A percentile compares a stretch with the other conserved stretches of the same genome.
These are phyloP conservation scores for Cyclanthera cordifolia DNA, from an alignment of 306 rosid genomes.

Conservation along the genomic window DNA sequence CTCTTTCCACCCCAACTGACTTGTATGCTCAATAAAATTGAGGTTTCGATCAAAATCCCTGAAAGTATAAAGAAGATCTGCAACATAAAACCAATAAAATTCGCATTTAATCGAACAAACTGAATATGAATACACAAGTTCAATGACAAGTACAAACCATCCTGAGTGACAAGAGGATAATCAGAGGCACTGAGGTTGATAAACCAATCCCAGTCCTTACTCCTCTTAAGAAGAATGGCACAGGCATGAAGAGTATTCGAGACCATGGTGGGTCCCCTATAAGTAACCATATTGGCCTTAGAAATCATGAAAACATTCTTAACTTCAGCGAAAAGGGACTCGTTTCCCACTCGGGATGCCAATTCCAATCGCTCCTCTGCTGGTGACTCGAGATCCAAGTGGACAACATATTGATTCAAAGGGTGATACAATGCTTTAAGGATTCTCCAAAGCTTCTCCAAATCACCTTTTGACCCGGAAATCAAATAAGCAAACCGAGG, in stretches of 20 bases:
- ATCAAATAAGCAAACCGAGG: slow-evolving; percentile 86
- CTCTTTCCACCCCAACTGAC: slow-evolving; percentile 87
- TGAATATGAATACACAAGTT: neutral
- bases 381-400: slow-evolving; percentile 73
- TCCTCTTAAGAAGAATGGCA: slow-evolving; percentile 83
- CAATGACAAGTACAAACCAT: slow-evolving; percentile 46
- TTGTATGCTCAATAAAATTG: slow-evolving; percentile 89
- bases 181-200: slow-evolving; percentile 98
- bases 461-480: slow-evolving; percentile 87
- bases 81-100: neutral
- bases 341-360: slow-evolving; percentile 49
- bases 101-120: neutral
- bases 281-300: slow-evolving; percentile 89
- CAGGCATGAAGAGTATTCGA: slow-evolving; percentile 96
- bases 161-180: slow-evolving; percentile 94
- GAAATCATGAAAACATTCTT: slow-evolving; percentile 62
- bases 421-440: slow-evolving; percentile 82
- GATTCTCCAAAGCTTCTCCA: slow-evolving; percentile 92
- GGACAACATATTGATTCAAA: slow-evolving; percentile 73
- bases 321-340: slow-evolving; percentile 46
- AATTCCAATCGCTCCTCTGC: slow-evolving; percentile 71
- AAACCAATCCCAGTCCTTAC: slow-evolving; percentile 95
- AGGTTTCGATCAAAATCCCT: slow-evolving; percentile 37
- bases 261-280: slow-evolving; percentile 94
- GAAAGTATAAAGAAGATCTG: slow-evolving; percentile 70